Base-by-base conservation (phyloP, 1,139 yeast genomes). In the Suhomyces bokatorum region DNA sequence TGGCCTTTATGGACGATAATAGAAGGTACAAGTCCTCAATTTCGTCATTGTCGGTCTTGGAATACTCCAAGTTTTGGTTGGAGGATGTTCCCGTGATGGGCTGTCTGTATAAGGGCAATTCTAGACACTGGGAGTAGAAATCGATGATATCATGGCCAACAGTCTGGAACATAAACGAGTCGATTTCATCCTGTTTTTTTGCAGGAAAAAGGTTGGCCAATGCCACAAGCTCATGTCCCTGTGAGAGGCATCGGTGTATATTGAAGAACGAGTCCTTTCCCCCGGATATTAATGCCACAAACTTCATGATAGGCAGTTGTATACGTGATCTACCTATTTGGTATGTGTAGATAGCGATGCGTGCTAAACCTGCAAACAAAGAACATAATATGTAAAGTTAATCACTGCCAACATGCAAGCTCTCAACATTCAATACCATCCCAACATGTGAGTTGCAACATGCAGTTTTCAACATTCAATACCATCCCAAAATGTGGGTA, bases 91-190 rank as follows among this genome's bases (percentile, higher is more conserved):
- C 93, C 0, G 53, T 54, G 39, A 91, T 88, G 13, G 75, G 70
- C n/a, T 78, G 81, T 42, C 96, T 68, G 57, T 84, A 89, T 57
- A 93, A 67, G 0, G 99, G 98, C 1, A 87, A 81, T 6, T 80
- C 90, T 37, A 87, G 67, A 56, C 96, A 87, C 49, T 84, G 73
- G 2, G 79, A 70, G 57, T 90, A 89, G 45, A 70, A 65, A 0
- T 78, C 76, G 5, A 93, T 75, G 4, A 88, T 80, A 53, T 86
- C 89, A 62, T 87, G 95, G 0, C 99, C 99, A n/a, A 93, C 99
- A 0, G 99, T 93, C 64, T 93, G 99, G 64, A 88, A 93, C 99
- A 93, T 93, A 62, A 86, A 93, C 44, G 97, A 87, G 64, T 93
- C 97, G 47, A 93, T 70, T 62, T 93, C 99, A 53, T 77, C 79